Evolutionary conservation across 306 rosid species (phyloP), one percentile per base, ranked within the genome.

Genomic region (Cicer judaicum): DNA sequence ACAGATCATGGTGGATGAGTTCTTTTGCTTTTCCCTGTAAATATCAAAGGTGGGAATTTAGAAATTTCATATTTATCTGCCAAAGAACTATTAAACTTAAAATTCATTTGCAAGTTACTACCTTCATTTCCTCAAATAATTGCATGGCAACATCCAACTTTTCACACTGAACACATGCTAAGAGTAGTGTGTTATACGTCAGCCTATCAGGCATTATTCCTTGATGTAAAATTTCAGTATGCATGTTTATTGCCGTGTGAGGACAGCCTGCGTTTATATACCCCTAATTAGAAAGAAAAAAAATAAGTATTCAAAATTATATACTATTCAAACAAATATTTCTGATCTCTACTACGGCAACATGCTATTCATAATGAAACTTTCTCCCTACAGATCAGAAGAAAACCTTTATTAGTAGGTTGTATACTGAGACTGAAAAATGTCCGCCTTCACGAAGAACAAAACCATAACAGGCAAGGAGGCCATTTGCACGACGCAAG

Each of bases 401-500:
- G 60, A 74, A 64, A 78, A 92, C 97, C 97, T 92, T 90, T 87
- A 90, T 90, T 73, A 92, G 71, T 70, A 92, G 79, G 88, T 92
- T 89, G 85, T 88, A 92, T 15, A 87, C 92, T 13, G 86, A 82
- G 67, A 90, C 76, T 5, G 92, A 78, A 52, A 81, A 82, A 43
- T 68, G 83, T 77, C 95, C 88, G 24, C 88, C 90, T 79, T 89
- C 90, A n/a, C 86, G 90, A 59, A 92, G 84, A 14, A 88, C 77
- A 78, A 82, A 88, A 43, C 96, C 97, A 81, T 86, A 88, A 69
- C 93, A 84, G 42, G 93, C 88, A 75, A 92, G 95, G 75, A 89
- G 96, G 55, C 96, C 97, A 85, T 84, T 82, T 74, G 96, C 93
- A 75, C 93, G 97, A 82, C 88, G 93, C 68, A 92, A 61, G 86